These are phyloP conservation scores for Marasmius tenuissimus DNA, from an alignment of 1,284 basidiomycete genomes.

Conservation along the genomic window DNA sequence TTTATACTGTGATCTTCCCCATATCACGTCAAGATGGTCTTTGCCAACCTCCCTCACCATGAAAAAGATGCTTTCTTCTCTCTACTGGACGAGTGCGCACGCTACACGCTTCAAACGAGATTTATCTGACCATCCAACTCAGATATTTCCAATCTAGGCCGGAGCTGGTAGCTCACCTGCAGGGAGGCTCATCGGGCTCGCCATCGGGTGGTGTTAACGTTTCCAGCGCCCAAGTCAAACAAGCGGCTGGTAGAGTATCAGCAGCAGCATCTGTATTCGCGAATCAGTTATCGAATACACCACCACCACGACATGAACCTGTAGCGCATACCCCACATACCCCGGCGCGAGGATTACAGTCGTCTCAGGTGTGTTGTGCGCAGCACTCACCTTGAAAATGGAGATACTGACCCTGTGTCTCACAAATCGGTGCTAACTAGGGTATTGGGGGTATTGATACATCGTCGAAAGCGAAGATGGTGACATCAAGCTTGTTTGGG, in stretches of 20 bases:
- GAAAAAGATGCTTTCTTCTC: conserved; percentile 81
- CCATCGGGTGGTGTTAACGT: conserved; percentile 22
- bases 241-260: conserved; percentile 48
- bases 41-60: conserved; percentile 57
- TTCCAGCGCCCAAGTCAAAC: conserved; percentile 22
- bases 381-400: too few relatives aligned
- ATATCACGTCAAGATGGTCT: conserved; percentile 50
- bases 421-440: conserved; percentile 26
- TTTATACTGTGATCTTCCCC: too few relatives aligned
- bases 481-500: conserved; percentile 46
- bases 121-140: neutral
- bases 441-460: conserved; percentile 61
- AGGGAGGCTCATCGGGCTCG: neutral
- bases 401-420: neutral
- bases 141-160: conserved; percentile 80
- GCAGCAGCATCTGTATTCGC: conserved; percentile 45
- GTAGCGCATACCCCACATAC: neutral
- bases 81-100: conserved; percentile 70
- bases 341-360: conserved; percentile 17
- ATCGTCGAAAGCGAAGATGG: conserved; percentile 50
- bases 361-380: conserved; percentile 26
- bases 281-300: conserved; percentile 1
- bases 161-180: conserved; percentile 46
- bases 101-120: neutral
- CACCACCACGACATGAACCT: conserved; percentile 6